phyloP scores from a whole-genome alignment of 306 rosid species.

The Vicia villosa region DNA sequence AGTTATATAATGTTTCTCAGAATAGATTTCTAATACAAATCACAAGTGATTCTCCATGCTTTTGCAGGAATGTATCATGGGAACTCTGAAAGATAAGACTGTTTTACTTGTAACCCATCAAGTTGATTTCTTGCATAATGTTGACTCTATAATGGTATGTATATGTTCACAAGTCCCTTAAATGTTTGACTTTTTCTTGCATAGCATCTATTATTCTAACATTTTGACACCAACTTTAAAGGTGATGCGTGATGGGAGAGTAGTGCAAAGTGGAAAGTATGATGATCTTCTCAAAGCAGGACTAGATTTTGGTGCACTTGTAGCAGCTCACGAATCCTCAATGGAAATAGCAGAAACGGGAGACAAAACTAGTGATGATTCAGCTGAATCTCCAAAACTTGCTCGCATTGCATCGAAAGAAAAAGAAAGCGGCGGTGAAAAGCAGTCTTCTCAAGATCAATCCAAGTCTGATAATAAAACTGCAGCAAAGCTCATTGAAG shows the following conservation, averaged over 20 bases:
- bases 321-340: slow-evolving; percentile 82
- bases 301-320: slow-evolving; percentile 79
- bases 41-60: not conserved
- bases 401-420: slow-evolving; percentile 45
- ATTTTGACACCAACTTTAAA: slow-evolving; percentile 17
- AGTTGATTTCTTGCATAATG: slow-evolving; percentile 88
- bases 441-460: slow-evolving; percentile 42
- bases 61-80: slow-evolving; percentile 79
- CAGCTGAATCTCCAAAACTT: slow-evolving; percentile 41
- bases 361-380: slow-evolving; percentile 39
- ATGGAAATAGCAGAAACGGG: slow-evolving; percentile 73
- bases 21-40: slow-evolving; percentile 7
- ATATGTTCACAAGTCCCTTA: slow-evolving; percentile 24
- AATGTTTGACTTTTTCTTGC: slow-evolving; percentile 1
- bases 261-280: slow-evolving; percentile 79
- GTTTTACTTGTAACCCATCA: slow-evolving; percentile 86
- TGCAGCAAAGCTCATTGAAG: slow-evolving; percentile 75
- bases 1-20: too few species aligned
- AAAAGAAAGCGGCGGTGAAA: slow-evolving; percentile 45
- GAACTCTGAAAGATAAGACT: slow-evolving; percentile 74
- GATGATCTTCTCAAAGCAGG: slow-evolving; percentile 59
- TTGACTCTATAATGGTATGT: slow-evolving; percentile 68
- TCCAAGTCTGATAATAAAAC: slow-evolving; percentile 49
- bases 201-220: too few species aligned
- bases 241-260: slow-evolving; percentile 83